Evolutionary conservation across 202 grass and related monocot genomes (phyloP), one percentile per base, ranked within the genome.

Genomic region (Setaria italica): DNA sequence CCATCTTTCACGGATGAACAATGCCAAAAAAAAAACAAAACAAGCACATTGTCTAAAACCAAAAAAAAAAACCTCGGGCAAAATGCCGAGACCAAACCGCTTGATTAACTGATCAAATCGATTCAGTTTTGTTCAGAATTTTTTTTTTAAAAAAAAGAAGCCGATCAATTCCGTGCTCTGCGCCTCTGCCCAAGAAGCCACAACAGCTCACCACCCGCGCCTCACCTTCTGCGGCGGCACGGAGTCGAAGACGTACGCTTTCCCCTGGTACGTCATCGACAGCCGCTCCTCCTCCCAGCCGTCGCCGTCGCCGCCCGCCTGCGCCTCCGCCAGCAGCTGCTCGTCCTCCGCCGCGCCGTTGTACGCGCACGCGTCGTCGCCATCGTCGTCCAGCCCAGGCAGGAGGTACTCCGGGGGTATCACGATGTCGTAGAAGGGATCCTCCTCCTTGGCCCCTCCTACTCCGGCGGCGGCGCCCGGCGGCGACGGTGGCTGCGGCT

Each of bases 171-270:
- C 21, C 16, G 10, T 29, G 5, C 46, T 41, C 10, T 13, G 7
- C 2, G 14, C 2, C 30, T 25, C 32, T 17, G 14, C 2, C 1
- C 12, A 20, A 14, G 70, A 37, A 39, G 3, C 0, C 35, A 16
- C 39, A 68, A 6, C 13, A 7, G 17, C 13, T 15, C 49, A 19
- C 25, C 21, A 32, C 7, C 25, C 5, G 2, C 0, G 0, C 1
- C 59, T 81, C 39, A 87, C 86, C 86, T 88, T 83, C n/a, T 72
- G 66, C 56, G 73, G 80, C 65, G 82, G 80, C 41, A 87, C 79
- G 54, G 53, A 62, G 63, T 82, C 72, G 53, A 77, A 87, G 51
- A 77, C 72, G 79, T 25, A 70, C 72, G 34, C 19, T 30, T 2
- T 16, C 8, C 86, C 86, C n/a, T 62, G 43, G 54, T 87, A 83